phyloP scores from a whole-genome alignment of 2,329 filamentous ascomycete species.

The Ploettnerulaceae sp. region DNA sequence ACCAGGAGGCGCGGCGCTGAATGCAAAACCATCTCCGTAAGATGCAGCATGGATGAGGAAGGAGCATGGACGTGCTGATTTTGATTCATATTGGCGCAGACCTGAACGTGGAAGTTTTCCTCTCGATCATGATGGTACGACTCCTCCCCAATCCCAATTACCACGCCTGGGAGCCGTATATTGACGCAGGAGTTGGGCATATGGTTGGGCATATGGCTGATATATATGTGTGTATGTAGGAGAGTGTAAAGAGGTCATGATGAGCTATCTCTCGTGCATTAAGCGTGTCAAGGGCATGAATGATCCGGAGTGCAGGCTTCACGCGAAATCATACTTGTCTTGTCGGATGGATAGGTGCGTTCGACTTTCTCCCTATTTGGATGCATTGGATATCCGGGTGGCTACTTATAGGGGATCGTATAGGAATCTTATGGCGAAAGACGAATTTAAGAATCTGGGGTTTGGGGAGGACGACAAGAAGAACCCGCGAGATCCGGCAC shows the following conservation, averaged over 20 bases:
- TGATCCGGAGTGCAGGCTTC: conserved; percentile 73
- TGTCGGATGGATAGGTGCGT: conserved; percentile 92
- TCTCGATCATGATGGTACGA: conserved; percentile 81
- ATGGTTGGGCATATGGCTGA: conserved; percentile 3
- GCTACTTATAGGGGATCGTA: not conserved
- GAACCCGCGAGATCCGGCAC: conserved; percentile 17
- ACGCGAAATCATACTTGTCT: conserved; percentile 83
- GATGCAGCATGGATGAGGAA: conserved; percentile 32
- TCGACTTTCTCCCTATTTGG: not conserved
- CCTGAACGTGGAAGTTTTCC: conserved; percentile 92
- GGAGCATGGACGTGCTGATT: not conserved
- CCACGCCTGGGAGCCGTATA: too few species aligned
- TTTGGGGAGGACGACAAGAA: conserved; percentile 45
- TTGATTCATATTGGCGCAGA: conserved; percentile 40
- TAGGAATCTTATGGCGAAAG: conserved; percentile 91
- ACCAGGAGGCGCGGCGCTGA: conserved; percentile 60
- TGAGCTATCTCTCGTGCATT: conserved; percentile 79
- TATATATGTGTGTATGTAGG: conserved; percentile 45
- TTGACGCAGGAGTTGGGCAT: not conserved
- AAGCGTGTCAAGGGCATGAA: conserved; percentile 81
- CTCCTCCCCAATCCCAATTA: too few species aligned
- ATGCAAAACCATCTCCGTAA: conserved; percentile 66
- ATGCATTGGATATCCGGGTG: not conserved
- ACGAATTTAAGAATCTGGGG: conserved; percentile 91
- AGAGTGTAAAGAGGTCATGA: conserved; percentile 90